Conservation (phyloP, 148 eudicot species). For the Arbutus unedo region DNA sequence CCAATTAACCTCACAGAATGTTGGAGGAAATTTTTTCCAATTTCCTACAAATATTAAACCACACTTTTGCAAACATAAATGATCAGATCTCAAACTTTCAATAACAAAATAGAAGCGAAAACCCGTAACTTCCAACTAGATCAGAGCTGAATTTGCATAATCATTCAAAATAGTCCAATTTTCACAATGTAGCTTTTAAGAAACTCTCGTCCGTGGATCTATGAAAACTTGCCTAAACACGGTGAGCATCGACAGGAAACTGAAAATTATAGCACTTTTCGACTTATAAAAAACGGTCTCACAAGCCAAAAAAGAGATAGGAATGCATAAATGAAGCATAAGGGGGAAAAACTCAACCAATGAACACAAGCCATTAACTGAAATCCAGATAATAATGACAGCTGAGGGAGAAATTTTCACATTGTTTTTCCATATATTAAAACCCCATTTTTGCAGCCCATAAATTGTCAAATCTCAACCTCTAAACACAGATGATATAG, state of each 20-base stretch:
- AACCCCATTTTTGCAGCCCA: background rate
- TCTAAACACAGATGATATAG: background rate
- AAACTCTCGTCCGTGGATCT: background rate
- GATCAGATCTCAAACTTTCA: conserved; percentile 10
- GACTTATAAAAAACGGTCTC: background rate
- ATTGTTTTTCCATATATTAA: background rate
- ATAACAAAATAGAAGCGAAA: background rate
- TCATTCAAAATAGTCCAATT: background rate
- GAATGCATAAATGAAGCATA: background rate
- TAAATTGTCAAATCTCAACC: background rate
- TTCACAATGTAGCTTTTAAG: background rate
- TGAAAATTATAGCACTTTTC: background rate
- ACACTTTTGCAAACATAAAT: background rate
- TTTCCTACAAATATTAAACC: background rate
- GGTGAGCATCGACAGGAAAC: background rate
- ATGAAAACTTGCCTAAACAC: background rate
- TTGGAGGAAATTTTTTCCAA: background rate
- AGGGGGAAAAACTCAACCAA: background rate
- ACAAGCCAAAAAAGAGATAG: background rate
- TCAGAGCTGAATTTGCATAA: background rate
- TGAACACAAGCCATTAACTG: background rate
- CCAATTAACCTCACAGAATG: background rate
- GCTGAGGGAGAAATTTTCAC: background rate
- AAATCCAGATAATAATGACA: background rate
- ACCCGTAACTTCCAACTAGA: background rate